phyloP scores from a whole-genome alignment of 2,329 filamentous ascomycete species.

The Ophiobolus disseminans region DNA sequence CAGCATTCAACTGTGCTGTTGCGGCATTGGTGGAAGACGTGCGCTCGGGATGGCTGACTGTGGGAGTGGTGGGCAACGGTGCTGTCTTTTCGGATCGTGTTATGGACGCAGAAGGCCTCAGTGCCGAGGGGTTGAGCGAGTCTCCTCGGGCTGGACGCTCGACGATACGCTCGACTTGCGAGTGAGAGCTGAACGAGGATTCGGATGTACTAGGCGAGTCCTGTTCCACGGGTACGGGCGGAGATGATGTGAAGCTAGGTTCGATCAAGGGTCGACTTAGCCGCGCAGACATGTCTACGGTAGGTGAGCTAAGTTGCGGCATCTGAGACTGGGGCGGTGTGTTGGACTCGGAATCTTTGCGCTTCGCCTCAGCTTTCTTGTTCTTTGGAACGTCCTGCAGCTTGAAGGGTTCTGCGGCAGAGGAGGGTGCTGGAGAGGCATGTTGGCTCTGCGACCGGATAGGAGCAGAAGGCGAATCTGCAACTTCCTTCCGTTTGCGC shows the following conservation, averaged over 20 bases:
- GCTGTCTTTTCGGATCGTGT: constrained; percentile 68
- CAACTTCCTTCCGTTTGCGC: constrained; percentile 53
- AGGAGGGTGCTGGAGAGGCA: constrained; percentile 43
- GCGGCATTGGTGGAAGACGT: constrained; percentile 45
- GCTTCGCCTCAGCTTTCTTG: constrained; percentile 58
- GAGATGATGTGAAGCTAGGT: constrained; percentile 47
- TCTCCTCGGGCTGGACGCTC: constrained; percentile 65
- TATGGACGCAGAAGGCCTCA: constrained; percentile 52
- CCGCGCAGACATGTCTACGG: constrained; percentile 47
- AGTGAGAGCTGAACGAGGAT: constrained; percentile 46
- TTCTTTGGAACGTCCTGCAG: constrained; percentile 80
- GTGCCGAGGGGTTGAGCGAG: constrained; percentile 57
- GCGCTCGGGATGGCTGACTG: constrained; percentile 47
- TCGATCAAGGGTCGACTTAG: constrained; percentile 43
- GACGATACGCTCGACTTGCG: constrained; percentile 40
- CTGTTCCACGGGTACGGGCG: constrained; percentile 47
- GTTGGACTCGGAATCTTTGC: constrained; percentile 55
- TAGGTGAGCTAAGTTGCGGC: constrained; percentile 49
- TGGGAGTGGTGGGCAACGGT: constrained; percentile 52
- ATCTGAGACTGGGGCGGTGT: constrained; percentile 34
- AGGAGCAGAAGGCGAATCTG: constrained; percentile 41
- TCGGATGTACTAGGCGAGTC: constrained; percentile 44
- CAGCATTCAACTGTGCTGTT: constrained; percentile 48
- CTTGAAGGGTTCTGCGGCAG: constrained; percentile 64
- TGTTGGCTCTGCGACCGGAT: constrained; percentile 59